A percentile compares a stretch with the other conserved stretches of the same genome.
These are phyloP conservation scores for Lepiota venenata DNA, from an alignment of 768 basidiomycete species.

Conservation along the genomic window DNA sequence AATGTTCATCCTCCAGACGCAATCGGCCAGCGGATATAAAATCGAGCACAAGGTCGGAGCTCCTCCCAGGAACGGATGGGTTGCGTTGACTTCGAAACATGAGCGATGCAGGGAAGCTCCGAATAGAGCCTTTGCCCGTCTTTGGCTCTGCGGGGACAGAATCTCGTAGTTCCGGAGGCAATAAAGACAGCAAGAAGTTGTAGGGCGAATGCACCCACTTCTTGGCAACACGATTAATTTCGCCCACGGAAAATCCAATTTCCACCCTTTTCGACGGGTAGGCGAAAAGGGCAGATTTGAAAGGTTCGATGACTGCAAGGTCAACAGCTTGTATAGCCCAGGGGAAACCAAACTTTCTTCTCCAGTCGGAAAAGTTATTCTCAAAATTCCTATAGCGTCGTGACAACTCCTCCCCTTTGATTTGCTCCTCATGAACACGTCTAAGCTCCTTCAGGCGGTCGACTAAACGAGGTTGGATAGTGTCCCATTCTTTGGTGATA, in stretches of 20 bases:
- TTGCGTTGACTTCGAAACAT: too few relatives aligned
- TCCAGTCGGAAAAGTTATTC: not conserved
- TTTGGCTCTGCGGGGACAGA: too few relatives aligned
- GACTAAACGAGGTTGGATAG: not conserved
- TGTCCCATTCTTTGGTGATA: not conserved
- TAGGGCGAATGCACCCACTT: not conserved
- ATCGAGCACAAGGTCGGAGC: too few relatives aligned
- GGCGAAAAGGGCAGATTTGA: not conserved
- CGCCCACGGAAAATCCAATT: not conserved
- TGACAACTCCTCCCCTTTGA: not conserved
- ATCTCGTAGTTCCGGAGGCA: not conserved
- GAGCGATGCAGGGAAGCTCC: too few relatives aligned
- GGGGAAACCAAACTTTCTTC: not conserved
- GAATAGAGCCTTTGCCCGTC: too few relatives aligned
- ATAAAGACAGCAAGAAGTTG: not conserved
- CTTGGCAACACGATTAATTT: not conserved
- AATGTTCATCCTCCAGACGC: too few relatives aligned
- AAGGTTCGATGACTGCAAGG: not conserved
- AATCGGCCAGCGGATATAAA: too few relatives aligned
- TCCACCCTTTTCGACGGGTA: not conserved
- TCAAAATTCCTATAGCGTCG: not conserved
- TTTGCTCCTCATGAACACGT: not conserved
- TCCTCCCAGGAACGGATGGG: too few relatives aligned
- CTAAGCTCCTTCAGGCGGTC: not conserved
- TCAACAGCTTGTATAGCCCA: not conserved